These are phyloP conservation scores for Zasmidium cellare DNA, from an alignment of 2,329 filamentous ascomycete genomes.

Conservation along the genomic window DNA sequence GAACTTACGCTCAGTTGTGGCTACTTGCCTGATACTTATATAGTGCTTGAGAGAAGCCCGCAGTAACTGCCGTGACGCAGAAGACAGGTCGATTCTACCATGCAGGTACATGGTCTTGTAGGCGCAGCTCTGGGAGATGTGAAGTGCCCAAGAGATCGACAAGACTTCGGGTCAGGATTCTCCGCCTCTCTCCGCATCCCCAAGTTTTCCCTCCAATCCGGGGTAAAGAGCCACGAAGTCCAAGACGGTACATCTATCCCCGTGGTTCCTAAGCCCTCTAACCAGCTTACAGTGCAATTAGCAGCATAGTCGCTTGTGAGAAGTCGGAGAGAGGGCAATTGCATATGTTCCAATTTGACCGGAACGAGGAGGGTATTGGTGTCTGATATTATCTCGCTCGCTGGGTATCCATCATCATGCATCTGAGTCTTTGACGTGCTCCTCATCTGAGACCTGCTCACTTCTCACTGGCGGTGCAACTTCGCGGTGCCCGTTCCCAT, in stretches of 20 bases:
- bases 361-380: no score
- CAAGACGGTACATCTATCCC: background rate
- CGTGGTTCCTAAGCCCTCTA: no score
- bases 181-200: background rate
- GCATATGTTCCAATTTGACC: no score
- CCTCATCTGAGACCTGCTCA: slow-evolving; percentile 15
- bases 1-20: slow-evolving; percentile 2
- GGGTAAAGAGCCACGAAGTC: background rate
- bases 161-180: background rate
- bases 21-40: background rate
- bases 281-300: no score
- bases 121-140: background rate
- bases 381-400: background rate
- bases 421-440: slow-evolving; percentile 7
- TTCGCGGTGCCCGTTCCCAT: slow-evolving; percentile 1
- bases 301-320: no score
- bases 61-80: background rate
- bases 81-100: background rate
- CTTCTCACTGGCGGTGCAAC: slow-evolving; percentile 10
- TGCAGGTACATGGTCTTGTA: background rate
- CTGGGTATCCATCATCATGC: slow-evolving; percentile 5
- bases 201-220: slow-evolving; percentile 8
- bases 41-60: background rate
- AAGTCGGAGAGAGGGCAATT: no score
- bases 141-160: background rate